Evolutionary conservation across 352 stramenopile genomes (phyloP).

Genomic region (Pythium grandisporangium): DNA sequence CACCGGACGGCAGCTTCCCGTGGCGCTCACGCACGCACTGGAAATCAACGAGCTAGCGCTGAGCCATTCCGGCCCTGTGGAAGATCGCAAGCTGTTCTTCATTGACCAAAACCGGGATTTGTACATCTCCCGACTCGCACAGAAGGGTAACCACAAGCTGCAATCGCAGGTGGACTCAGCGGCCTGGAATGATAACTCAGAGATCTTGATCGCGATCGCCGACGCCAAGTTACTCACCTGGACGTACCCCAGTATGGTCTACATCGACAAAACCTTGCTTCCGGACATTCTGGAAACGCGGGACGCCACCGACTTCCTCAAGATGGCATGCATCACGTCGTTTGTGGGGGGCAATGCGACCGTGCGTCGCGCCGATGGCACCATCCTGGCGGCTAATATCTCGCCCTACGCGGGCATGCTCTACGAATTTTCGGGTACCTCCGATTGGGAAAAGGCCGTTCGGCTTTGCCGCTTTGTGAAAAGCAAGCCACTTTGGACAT

Average conservation of each 20-base stretch:
- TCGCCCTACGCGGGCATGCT: slow-evolving; percentile 79
- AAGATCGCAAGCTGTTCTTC: slow-evolving; percentile 83
- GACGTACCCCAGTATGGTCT: slow-evolving; percentile 88
- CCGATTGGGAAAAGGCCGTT: slow-evolving; percentile 89
- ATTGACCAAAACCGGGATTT: slow-evolving; percentile 86
- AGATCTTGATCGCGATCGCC: slow-evolving; percentile 83
- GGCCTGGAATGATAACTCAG: slow-evolving; percentile 83
- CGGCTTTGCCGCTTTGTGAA: slow-evolving; percentile 90
- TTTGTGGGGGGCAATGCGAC: slow-evolving; percentile 84
- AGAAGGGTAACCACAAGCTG: slow-evolving; percentile 75
- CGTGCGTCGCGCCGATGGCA: slow-evolving; percentile 82
- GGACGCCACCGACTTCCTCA: slow-evolving; percentile 77
- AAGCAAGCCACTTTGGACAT: slow-evolving; percentile 85
- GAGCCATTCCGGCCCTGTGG: slow-evolving; percentile 59
- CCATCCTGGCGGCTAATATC: slow-evolving; percentile 69
- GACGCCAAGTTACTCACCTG: slow-evolving; percentile 87
- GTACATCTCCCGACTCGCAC: slow-evolving; percentile 55
- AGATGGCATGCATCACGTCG: slow-evolving; percentile 78
- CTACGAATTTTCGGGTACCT: slow-evolving; percentile 71
- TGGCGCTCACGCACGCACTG: slow-evolving; percentile 54
- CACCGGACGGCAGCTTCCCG: slow-evolving; percentile 68
- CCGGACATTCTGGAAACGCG: slow-evolving; percentile 60
- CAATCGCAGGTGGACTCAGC: slow-evolving; percentile 87
- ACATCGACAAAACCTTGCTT: slow-evolving; percentile 88
- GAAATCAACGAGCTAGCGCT: slow-evolving; percentile 81